Evolutionary conservation across 2,329 filamentous ascomycete species (phyloP), one percentile per base, ranked within the genome.

Genomic region (Aspergillus ochraceus): DNA sequence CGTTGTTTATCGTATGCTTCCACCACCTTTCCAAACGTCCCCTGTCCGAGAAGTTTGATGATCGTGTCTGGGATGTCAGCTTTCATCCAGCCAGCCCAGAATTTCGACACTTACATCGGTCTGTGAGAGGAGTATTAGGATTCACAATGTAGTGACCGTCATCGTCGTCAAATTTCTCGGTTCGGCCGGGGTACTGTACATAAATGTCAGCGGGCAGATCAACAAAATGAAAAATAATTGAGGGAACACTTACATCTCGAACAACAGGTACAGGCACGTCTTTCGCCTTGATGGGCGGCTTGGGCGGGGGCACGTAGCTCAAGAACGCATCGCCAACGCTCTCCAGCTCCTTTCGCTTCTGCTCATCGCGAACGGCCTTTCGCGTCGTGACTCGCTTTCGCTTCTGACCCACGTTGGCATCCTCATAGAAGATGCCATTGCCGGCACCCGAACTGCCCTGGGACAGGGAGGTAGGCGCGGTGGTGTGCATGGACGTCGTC

Each of bases 11-110:
- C 95, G 68, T 86, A 88, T 55, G 95, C 95, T 76, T 97, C 90
- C 19, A 99, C 95, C 17, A 99, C 95, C 77, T 99, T 99, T 72
- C 95, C 95, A 74, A 99, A 99, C 0, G 95, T 99, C 64, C 95
- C 95, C 78, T 99, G 95, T 22, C 95, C 95, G 12, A 99, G 88
- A 29, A 98, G 84, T 68, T 92, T 92, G 62, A 90, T 83, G 68
- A 99, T 94, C 79, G 90, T 88, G 76, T 98, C 93, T 97, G 66
- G 30, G 26, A 12, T 26, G 58, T 75, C 63, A 71, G 68, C 54
- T 58, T 14, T 1, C 0, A 36, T 26, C 2, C 24, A 42, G 10
- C 46, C 22, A 14, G 24, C 30, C 22, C 8, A 6, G 36, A 47
- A 22, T 14, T 19, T n/a, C 6, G 22, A 26, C 22, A 85, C 91